phyloP scores from a whole-genome alignment of 2,329 filamentous ascomycete species.

The Ophiostoma angusticollis region DNA sequence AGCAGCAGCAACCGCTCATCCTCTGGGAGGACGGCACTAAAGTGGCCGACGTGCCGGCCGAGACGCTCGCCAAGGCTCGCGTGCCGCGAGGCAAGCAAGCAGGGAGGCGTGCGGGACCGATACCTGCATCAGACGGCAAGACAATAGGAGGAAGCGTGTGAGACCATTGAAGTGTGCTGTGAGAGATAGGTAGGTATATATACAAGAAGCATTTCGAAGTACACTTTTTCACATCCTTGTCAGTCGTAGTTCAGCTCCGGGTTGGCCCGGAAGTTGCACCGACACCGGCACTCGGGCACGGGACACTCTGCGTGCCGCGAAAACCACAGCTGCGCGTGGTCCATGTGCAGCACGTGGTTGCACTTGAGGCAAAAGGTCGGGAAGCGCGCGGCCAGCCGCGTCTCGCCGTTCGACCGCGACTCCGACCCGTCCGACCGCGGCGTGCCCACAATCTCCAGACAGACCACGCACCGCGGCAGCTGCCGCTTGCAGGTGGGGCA shows the following conservation, averaged over 20 bases:
- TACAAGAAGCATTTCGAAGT: too few species aligned
- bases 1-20: constrained; percentile 29
- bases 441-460: constrained; percentile 52
- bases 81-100: constrained; percentile 33
- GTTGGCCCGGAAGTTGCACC: constrained; percentile 48
- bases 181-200: too few species aligned
- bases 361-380: constrained; percentile 58
- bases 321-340: constrained; percentile 57
- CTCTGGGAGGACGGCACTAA: constrained; percentile 60
- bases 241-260: constrained; percentile 43
- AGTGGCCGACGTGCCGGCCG: constrained; percentile 51
- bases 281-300: constrained; percentile 54
- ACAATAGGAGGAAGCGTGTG: too few species aligned
- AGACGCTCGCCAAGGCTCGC: constrained; percentile 30
- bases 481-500: constrained; percentile 56
- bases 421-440: constrained; percentile 47
- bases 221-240: not conserved
- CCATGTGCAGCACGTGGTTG: constrained; percentile 54
- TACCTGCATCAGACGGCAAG: too few species aligned
- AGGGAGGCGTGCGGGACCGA: not conserved
- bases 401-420: constrained; percentile 32
- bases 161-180: too few species aligned
- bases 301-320: constrained; percentile 51
- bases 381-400: constrained; percentile 41
- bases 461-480: constrained; percentile 54